Evolutionary conservation across 1,284 basidiomycete species (phyloP).

Genomic region (Ceratobasidium theobromae): DNA sequence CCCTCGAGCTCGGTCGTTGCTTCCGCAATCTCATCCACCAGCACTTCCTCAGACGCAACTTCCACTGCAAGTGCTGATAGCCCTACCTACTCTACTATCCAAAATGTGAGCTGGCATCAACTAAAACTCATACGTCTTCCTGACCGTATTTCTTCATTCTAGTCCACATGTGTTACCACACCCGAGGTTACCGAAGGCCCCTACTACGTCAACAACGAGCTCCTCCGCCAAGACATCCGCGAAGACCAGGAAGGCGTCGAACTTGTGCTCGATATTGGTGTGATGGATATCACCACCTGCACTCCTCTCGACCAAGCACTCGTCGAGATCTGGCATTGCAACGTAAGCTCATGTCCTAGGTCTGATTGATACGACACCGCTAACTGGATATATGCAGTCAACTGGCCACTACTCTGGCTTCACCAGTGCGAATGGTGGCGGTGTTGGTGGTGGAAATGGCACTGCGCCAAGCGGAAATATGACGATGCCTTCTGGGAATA

Average conservation of each 20-base stretch:
- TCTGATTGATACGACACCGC: background rate
- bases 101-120: slow-evolving; percentile 4
- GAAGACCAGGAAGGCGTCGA: slow-evolving; percentile 55
- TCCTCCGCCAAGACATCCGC: slow-evolving; percentile 53
- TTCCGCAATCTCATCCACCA: slow-evolving; percentile 11
- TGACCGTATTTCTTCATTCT: background rate
- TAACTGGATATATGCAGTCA: slow-evolving; percentile 21
- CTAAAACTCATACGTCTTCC: background rate
- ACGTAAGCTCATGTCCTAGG: slow-evolving; percentile 32
- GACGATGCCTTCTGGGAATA: background rate
- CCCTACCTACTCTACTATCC: slow-evolving; percentile 22
- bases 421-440: slow-evolving; percentile 41
- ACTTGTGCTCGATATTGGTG: slow-evolving; percentile 64
- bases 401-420: slow-evolving; percentile 48
- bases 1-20: slow-evolving; percentile 5
- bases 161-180: slow-evolving; percentile 40
- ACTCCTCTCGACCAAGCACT: slow-evolving; percentile 65
- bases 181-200: slow-evolving; percentile 49
- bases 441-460: background rate
- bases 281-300: slow-evolving; percentile 74
- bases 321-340: slow-evolving; percentile 66
- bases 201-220: slow-evolving; percentile 52
- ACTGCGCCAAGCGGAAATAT: background rate
- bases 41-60: background rate
- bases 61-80: slow-evolving; percentile 9